Evolutionary conservation across 2,329 filamentous ascomycete genomes (phyloP).

Genomic region (Gliomastix tumulicola): DNA sequence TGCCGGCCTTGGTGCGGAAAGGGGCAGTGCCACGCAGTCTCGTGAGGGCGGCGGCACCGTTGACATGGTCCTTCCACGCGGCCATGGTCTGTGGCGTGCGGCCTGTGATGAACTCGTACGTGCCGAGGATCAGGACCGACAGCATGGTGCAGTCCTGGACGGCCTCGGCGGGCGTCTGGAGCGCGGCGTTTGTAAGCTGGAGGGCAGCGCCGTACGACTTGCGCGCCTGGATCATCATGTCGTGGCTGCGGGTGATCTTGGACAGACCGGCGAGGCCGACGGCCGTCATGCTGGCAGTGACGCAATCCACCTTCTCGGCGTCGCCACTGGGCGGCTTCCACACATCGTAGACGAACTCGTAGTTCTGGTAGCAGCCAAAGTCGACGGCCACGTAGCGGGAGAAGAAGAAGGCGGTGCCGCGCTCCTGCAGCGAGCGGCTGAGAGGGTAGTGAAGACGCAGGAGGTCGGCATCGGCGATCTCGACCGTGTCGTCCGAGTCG

Average conservation of each 20-base stretch:
- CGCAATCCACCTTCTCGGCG: constrained; percentile 23
- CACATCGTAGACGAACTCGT: constrained; percentile 45
- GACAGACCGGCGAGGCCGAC: constrained; percentile 46
- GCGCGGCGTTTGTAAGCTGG: constrained; percentile 39
- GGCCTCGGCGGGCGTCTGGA: constrained; percentile 34
- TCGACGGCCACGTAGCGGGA: constrained; percentile 41
- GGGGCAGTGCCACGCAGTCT: constrained; percentile 39
- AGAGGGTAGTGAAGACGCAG: constrained; percentile 7
- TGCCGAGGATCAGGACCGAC: constrained; percentile 43
- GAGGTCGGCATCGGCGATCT: constrained; percentile 1
- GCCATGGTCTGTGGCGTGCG: constrained; percentile 35
- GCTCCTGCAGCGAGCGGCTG: constrained; percentile 27
- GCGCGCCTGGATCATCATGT: constrained; percentile 38
- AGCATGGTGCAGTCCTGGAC: constrained; percentile 45
- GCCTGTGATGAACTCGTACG: constrained; percentile 47
- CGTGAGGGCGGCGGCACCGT: constrained; percentile 43
- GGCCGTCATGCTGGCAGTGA: constrained; percentile 45
- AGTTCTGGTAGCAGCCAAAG: constrained; percentile 39
- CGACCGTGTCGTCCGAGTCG: constrained; percentile 3
- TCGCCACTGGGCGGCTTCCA: constrained; percentile 31
- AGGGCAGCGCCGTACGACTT: constrained; percentile 45
- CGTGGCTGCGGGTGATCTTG: constrained; percentile 31
- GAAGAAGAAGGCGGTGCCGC: constrained; percentile 42
- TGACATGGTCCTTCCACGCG: constrained; percentile 46
- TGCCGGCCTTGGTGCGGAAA: constrained; percentile 35